Base-by-base conservation (phyloP, 768 basidiomycete genomes). In the Lactarius quietus region DNA sequence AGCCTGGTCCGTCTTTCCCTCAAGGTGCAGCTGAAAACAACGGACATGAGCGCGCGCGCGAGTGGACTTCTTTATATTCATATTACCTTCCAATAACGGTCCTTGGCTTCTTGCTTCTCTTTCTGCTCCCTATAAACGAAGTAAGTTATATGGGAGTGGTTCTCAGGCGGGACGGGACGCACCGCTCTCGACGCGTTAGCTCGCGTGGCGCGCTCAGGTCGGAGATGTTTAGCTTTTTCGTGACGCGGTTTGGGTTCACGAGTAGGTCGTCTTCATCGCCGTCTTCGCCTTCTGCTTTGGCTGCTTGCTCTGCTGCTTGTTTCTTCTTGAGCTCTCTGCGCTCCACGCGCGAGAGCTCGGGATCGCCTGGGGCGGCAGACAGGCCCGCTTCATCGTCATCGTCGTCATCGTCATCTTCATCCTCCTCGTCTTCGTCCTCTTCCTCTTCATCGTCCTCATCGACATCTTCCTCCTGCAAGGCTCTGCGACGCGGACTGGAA, bases 1-100 rank as follows among this genome's bases (percentile, higher is more conserved):
- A 23, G 95, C 95, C 74, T 97, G 83, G 39, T 89, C 87, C 0
- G 95, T 98, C 86, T 97, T 91, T 66, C 95, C 95, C 75, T 84
- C 80, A 18, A 79, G 59, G 71, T 93, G 90, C 36, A 90, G 79
- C 90, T 90, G 69, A 10, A 6, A 15, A 57, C n/a, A 38, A 62
- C 57, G 67, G 18, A 15, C 17, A 17, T 23, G 23, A 28, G 14
- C 26, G 3, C 56, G 41, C 41, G 63, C 41, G 23, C 48, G 23
- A 45, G 43, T 12, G 0, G 15, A 17, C 18, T 41, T 59, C 3
- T 26, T 26, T 17, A 68, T 79, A 1, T 38, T 15, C 14, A 20
- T 43, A 1, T 14, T 31, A 91, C 89, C 84, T 95, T 93, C 87
- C 88, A 88, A 75, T 96, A 96, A 29, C 83, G 80, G 31, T 93